These are phyloP conservation scores for Rhizopogon sp. DNA, from an alignment of 768 basidiomycete genomes.

Conservation along the genomic window DNA sequence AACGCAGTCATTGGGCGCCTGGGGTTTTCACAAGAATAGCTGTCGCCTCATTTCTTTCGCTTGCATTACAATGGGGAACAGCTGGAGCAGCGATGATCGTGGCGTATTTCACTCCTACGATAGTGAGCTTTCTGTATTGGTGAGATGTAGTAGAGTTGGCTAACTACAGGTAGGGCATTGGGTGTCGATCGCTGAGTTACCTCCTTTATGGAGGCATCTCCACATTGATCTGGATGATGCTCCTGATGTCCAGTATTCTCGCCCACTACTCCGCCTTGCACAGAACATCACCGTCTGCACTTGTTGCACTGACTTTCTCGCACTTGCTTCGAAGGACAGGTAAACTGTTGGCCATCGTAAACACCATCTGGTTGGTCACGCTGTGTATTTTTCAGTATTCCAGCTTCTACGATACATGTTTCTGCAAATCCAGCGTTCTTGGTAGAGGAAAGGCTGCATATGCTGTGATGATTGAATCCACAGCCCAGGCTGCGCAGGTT, in stretches of 20 bases:
- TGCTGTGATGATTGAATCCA: slow-evolving; percentile 16
- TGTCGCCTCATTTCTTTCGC: slow-evolving; percentile 13
- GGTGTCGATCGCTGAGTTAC: slow-evolving; percentile 18
- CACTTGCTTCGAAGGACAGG: slow-evolving; percentile 21
- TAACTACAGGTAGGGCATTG: slow-evolving; percentile 3
- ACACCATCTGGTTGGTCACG: slow-evolving; percentile 20
- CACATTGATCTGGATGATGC: slow-evolving; percentile 15
- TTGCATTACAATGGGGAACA: slow-evolving; percentile 20
- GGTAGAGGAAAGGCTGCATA: slow-evolving; percentile 20
- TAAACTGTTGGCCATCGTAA: slow-evolving; percentile 23
- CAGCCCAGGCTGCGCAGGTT: slow-evolving; percentile 20
- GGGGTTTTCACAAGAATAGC: slow-evolving; percentile 11
- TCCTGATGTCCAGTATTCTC: slow-evolving; percentile 7
- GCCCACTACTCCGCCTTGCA: neutral
- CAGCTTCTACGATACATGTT: slow-evolving; percentile 22
- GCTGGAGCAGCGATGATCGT: slow-evolving; percentile 17
- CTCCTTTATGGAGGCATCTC: slow-evolving; percentile 15
- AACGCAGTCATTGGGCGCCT: slow-evolving; percentile 9
- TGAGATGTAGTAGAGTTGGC: too few species aligned
- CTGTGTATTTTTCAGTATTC: slow-evolving; percentile 25
- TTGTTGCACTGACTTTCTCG: neutral
- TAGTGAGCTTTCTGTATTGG: neutral
- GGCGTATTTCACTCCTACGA: slow-evolving; percentile 19
- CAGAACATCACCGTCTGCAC: neutral
- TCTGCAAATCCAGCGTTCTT: slow-evolving; percentile 21